Percentiles rank a stretch among this genome's conserved stretches.
Conservation (phyloP, 305 asterid genomes). For the Andrographis paniculata region DNA sequence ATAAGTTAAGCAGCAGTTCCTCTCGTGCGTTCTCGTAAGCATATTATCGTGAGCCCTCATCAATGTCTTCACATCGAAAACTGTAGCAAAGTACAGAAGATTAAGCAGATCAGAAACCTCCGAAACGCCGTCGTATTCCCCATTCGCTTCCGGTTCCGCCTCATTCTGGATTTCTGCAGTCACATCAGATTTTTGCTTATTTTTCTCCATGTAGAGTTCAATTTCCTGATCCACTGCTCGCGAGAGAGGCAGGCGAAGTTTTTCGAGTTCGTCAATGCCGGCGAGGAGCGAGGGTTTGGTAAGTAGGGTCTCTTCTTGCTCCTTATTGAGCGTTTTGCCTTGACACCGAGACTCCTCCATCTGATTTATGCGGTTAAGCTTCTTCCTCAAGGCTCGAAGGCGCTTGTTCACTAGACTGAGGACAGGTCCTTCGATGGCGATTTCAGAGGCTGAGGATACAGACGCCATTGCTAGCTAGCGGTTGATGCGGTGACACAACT, state of each 20-base stretch:
- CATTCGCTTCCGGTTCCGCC: conserved; percentile 14
- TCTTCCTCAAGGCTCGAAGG: conserved; percentile 67
- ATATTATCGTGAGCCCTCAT: conserved; percentile 43
- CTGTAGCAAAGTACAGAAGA: conserved; percentile 61
- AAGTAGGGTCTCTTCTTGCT: conserved; percentile 61
- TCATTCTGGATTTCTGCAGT: conserved; percentile 11
- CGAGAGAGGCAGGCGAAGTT: conserved; percentile 50
- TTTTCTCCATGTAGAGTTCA: conserved; percentile 22
- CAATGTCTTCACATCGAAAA: conserved; percentile 63
- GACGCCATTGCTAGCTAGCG: neutral
- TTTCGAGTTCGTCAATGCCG: conserved; percentile 70
- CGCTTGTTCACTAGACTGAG: conserved; percentile 64
- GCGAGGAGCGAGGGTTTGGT: conserved; percentile 52
- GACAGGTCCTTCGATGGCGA: conserved; percentile 52
- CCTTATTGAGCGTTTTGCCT: conserved; percentile 71
- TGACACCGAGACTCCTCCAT: conserved; percentile 66
- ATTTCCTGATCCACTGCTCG: conserved; percentile 51
- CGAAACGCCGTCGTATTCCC: conserved; percentile 15
- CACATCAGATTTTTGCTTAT: conserved; percentile 9
- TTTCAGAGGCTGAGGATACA: conserved; percentile 32
- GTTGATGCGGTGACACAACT: too few species aligned
- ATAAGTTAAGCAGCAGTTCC: conserved; percentile 76
- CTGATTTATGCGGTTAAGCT: conserved; percentile 53
- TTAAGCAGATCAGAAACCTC: conserved; percentile 57
- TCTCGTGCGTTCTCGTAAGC: conserved; percentile 81